phyloP scores from a whole-genome alignment of 2,329 filamentous ascomycete species.

The Pseudogymnoascus sp. region DNA sequence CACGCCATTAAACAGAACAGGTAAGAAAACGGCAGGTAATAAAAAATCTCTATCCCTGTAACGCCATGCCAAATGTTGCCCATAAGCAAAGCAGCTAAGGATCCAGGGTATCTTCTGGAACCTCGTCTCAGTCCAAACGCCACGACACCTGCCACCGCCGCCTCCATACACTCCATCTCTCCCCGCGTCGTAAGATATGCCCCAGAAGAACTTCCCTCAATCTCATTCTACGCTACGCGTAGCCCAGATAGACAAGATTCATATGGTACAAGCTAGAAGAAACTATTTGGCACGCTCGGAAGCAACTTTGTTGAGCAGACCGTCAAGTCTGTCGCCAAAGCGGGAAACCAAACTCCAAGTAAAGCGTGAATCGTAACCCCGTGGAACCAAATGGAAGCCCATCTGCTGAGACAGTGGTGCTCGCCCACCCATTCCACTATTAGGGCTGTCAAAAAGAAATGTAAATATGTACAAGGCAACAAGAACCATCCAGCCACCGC shows the following conservation, averaged over 20 bases:
- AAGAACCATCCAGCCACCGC: slow-evolving; percentile 14
- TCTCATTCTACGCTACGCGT: slow-evolving; percentile 21
- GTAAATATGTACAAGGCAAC: slow-evolving; percentile 29
- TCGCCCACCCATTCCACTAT: slow-evolving; percentile 18
- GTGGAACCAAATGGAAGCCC: slow-evolving; percentile 28
- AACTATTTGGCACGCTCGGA: slow-evolving; percentile 25
- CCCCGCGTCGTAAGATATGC: slow-evolving; percentile 16
- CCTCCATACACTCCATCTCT: slow-evolving; percentile 24
- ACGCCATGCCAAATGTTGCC: slow-evolving; percentile 19
- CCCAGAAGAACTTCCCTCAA: slow-evolving; percentile 22
- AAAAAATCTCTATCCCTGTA: slow-evolving; percentile 10
- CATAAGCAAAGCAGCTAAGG: slow-evolving; percentile 21
- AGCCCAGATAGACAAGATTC: slow-evolving; percentile 25
- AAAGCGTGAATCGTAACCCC: slow-evolving; percentile 27
- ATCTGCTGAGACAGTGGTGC: slow-evolving; percentile 16
- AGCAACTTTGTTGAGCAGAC: slow-evolving; percentile 23
- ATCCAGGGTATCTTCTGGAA: slow-evolving; percentile 15
- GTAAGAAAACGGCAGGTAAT: neutral
- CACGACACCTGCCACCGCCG: slow-evolving; percentile 1
- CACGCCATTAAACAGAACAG: slow-evolving; percentile 10
- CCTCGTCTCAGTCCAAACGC: slow-evolving; percentile 5
- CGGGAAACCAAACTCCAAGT: slow-evolving; percentile 14
- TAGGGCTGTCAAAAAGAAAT: slow-evolving; percentile 17
- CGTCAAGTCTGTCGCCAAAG: slow-evolving; percentile 19
- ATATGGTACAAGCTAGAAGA: slow-evolving; percentile 26